Evolutionary conservation across 2,329 filamentous ascomycete species (phyloP).

Genomic region (Botrytis pseudocinerea): DNA sequence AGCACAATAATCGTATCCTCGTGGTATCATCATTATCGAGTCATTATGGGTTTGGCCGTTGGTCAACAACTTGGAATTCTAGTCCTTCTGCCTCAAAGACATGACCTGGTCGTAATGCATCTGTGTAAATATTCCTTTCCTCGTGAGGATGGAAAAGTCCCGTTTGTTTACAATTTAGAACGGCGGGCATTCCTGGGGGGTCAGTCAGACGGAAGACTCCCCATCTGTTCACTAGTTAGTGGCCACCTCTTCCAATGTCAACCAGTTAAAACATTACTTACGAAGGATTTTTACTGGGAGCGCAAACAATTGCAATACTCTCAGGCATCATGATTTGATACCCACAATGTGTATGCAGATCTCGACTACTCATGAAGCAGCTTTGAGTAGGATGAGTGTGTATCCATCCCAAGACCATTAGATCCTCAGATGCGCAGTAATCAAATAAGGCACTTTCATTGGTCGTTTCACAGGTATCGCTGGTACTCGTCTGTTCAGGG

Average conservation of each 20-base stretch:
- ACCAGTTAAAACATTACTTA: constrained; percentile 47
- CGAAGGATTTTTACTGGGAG: constrained; percentile 76
- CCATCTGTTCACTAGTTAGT: constrained; percentile 56
- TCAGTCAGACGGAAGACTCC: constrained; percentile 93
- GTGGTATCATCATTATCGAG: background rate
- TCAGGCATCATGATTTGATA: constrained; percentile 97
- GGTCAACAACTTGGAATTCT: constrained; percentile 65
- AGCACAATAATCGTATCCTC: background rate
- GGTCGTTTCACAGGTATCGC: constrained; percentile 91
- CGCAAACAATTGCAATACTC: constrained; percentile 95
- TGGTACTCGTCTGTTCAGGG: constrained; percentile 84
- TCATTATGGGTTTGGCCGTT: constrained; percentile 45
- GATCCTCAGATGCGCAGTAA: constrained; percentile 58
- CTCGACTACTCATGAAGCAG: constrained; percentile 95
- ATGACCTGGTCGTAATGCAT: constrained; percentile 53
- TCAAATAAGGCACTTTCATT: constrained; percentile 85
- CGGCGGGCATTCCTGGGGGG: constrained; percentile 83
- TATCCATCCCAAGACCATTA: constrained; percentile 65
- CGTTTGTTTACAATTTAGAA: constrained; percentile 73
- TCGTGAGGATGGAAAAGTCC: constrained; percentile 81
- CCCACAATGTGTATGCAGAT: constrained; percentile 89
- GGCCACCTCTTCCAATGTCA: background rate
- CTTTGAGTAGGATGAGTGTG: constrained; percentile 96
- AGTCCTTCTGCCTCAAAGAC: constrained; percentile 58
- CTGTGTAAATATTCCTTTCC: constrained; percentile 43